These are phyloP conservation scores for Chlorella vulgaris DNA, from an alignment of 139 green algal species.

Conservation along the genomic window DNA sequence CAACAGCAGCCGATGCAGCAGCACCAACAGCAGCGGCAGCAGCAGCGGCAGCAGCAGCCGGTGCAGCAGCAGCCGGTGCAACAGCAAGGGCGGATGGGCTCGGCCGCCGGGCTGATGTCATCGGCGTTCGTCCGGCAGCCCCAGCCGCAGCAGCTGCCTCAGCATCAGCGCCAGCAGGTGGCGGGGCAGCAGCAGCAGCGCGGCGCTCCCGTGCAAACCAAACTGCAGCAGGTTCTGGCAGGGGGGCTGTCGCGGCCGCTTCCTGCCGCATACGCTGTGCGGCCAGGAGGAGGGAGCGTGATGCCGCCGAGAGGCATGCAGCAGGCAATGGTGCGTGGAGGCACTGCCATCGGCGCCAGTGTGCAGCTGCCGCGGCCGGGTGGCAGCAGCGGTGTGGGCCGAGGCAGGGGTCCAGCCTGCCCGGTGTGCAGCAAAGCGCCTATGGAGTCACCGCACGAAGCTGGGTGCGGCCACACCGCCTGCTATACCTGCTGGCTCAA, in stretches of 20 bases:
- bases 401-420: constrained; percentile 10
- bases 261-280: neutral
- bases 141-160: constrained; percentile 12
- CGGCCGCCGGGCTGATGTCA: too few species aligned
- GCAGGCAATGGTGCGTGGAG: neutral
- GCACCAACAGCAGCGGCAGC: neutral
- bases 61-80: neutral
- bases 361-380: neutral
- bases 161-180: neutral
- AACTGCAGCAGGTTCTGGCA: constrained; percentile 12
- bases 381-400: neutral
- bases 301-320: constrained; percentile 20
- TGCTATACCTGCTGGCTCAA: constrained; percentile 74
- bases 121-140: neutral
- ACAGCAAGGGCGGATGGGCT: too few species aligned
- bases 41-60: neutral
- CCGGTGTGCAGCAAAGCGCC: constrained; percentile 49
- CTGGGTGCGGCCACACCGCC: constrained; percentile 59
- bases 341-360: neutral
- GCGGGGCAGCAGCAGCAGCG: neutral
- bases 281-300: neutral
- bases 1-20: neutral
- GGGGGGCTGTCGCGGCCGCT: neutral
- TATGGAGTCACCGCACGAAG: constrained; percentile 55
- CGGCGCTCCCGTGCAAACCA: neutral